A percentile compares a stretch with the other conserved stretches of the same genome.
phyloP scores from a whole-genome alignment of 768 basidiomycete genomes.

The Calocera cornea region DNA sequence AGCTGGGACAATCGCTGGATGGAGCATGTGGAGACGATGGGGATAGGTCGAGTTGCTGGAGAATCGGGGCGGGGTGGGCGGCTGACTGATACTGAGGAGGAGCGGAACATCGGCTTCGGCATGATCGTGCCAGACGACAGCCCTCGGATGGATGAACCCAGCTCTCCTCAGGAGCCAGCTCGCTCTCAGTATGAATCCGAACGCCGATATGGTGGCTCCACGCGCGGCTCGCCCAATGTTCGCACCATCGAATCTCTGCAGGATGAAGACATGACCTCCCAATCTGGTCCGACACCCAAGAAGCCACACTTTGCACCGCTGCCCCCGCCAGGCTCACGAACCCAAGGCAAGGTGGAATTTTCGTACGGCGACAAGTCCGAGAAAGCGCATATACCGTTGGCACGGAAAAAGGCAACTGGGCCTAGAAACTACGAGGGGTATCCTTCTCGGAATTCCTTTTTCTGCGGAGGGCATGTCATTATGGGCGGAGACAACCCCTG shows the following conservation, averaged over 20 bases:
- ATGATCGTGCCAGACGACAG: background rate
- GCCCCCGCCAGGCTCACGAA: background rate
- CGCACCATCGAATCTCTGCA: background rate
- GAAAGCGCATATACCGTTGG: background rate
- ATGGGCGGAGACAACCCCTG: constrained; percentile 77
- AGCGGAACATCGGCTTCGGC: background rate
- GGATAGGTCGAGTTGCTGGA: background rate
- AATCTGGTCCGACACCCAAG: background rate
- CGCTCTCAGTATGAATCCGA: background rate
- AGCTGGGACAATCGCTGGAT: background rate
- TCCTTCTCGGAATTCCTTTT: constrained; percentile 64
- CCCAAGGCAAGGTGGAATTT: background rate
- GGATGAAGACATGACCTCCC: background rate
- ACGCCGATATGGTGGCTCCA: background rate
- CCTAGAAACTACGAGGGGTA: constrained; percentile 44
- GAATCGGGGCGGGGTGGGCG: background rate
- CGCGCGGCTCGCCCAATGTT: background rate
- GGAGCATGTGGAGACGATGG: background rate
- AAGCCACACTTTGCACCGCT: background rate
- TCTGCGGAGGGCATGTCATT: constrained; percentile 54
- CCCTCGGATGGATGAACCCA: background rate
- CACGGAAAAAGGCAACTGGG: background rate
- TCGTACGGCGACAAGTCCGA: background rate
- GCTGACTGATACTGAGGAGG: background rate
- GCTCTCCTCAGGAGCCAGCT: background rate